Percentiles rank a stretch among this genome's conserved stretches.
phyloP scores from a whole-genome alignment of 176 grass and related monocot species.

The Aegilops umbellulata region DNA sequence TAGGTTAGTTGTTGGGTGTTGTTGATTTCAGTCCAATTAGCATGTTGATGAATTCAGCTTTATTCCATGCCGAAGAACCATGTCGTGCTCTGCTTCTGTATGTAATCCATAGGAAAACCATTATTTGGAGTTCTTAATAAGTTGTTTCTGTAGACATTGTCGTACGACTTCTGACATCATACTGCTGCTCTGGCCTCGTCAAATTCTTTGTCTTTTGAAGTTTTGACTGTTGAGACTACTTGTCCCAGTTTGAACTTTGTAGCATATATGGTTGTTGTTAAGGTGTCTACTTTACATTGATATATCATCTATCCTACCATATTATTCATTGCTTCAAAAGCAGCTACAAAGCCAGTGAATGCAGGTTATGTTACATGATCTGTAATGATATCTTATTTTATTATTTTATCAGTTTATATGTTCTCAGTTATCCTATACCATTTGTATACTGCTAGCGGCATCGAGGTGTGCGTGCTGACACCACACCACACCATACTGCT shows the following conservation, averaged over 20 bases:
- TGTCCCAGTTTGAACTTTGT: neutral
- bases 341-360: neutral
- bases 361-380: neutral
- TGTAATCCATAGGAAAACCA: neutral
- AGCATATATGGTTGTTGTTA: neutral
- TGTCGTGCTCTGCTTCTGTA: neutral
- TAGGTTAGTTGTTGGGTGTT: neutral
- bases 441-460: neutral
- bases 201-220: neutral
- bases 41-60: conserved; percentile 21
- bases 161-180: neutral
- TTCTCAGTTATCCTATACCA: neutral
- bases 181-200: neutral
- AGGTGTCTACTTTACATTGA: neutral
- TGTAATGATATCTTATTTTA: neutral
- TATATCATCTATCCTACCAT: neutral
- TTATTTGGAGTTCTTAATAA: neutral
- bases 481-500: no score
- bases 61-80: neutral
- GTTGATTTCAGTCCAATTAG: neutral
- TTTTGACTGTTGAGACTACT: neutral
- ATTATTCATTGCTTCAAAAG: neutral
- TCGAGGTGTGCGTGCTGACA: neutral
- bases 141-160: neutral
- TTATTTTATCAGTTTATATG: neutral